These are phyloP conservation scores for Trichoderma hamatum DNA, from an alignment of 2,329 filamentous ascomycete genomes.

Conservation along the genomic window DNA sequence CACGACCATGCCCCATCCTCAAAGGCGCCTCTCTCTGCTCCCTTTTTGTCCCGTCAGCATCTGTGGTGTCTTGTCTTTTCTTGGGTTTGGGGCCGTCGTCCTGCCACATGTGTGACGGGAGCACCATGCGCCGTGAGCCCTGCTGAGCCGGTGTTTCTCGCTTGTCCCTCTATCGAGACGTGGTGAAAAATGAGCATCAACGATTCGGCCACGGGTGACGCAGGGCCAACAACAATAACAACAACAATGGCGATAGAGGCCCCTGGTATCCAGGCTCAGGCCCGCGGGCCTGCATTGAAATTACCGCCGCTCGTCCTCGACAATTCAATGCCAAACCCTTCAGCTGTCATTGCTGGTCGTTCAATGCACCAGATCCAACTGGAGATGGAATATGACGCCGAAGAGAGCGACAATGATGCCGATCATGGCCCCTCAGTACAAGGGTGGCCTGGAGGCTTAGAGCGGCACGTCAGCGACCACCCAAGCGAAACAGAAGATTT, in stretches of 20 bases:
- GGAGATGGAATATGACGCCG: constrained; percentile 32
- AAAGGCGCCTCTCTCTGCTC: constrained; percentile 12
- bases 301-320: constrained; percentile 30
- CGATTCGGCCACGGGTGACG: constrained; percentile 18
- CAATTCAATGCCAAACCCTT: constrained; percentile 24
- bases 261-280: constrained; percentile 3
- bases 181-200: constrained; percentile 25
- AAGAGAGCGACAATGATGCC: constrained; percentile 31
- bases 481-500: constrained; percentile 24
- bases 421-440: constrained; percentile 27
- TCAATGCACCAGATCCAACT: constrained; percentile 34
- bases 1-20: constrained; percentile 25
- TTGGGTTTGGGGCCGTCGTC: constrained; percentile 21
- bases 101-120: constrained; percentile 26
- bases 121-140: constrained; percentile 26
- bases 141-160: constrained; percentile 26
- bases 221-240: constrained; percentile 12
- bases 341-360: constrained; percentile 21
- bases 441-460: constrained; percentile 27
- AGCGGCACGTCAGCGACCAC: constrained; percentile 22
- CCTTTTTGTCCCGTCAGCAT: constrained; percentile 18
- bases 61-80: constrained; percentile 21
- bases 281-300: constrained; percentile 23
- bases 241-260: constrained; percentile 23
- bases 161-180: constrained; percentile 18